Conservation (phyloP, 768 basidiomycete species). For the Mycena capillaripes region DNA sequence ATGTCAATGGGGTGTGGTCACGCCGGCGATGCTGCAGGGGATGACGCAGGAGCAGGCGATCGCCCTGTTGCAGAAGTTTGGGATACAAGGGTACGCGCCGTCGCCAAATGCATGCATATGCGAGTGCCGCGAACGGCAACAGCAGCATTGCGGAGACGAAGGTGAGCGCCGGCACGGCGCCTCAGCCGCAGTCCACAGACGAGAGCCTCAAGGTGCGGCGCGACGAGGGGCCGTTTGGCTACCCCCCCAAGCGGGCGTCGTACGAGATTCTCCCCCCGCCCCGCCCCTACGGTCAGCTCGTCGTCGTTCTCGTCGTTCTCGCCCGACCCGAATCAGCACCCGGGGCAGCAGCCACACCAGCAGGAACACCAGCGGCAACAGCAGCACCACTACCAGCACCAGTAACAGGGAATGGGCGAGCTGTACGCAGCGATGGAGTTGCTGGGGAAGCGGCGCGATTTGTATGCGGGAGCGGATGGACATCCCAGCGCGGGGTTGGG, state of each 20-base stretch:
- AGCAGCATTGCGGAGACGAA: too few relatives aligned
- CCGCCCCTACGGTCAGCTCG: slow-evolving; percentile 15
- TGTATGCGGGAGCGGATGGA: too few relatives aligned
- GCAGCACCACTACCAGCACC: slow-evolving; percentile 39
- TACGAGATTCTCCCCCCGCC: too few relatives aligned
- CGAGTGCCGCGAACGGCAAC: too few relatives aligned
- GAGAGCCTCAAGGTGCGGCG: slow-evolving; percentile 32
- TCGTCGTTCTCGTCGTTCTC: slow-evolving; percentile 81
- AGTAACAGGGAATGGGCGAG: background rate
- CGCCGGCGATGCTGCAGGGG: slow-evolving; percentile 43
- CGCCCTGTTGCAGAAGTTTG: slow-evolving; percentile 71
- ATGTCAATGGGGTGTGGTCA: slow-evolving; percentile 21
- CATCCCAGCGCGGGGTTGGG: slow-evolving; percentile 49
- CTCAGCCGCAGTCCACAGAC: slow-evolving; percentile 50
- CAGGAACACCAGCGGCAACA: slow-evolving; percentile 17
- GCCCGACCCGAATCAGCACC: slow-evolving; percentile 71
- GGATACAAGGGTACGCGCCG: slow-evolving; percentile 55
- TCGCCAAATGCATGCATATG: background rate
- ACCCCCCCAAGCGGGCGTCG: slow-evolving; percentile 27
- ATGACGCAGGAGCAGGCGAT: slow-evolving; percentile 76
- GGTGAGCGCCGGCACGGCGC: slow-evolving; percentile 10
- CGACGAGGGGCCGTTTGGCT: slow-evolving; percentile 32
- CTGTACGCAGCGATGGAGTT: slow-evolving; percentile 33
- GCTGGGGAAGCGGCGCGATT: slow-evolving; percentile 51
- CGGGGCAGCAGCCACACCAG: too few relatives aligned